These are phyloP conservation scores for Beauveria sp. DNA, from an alignment of 2,329 filamentous ascomycete species.

Conservation along the genomic window DNA sequence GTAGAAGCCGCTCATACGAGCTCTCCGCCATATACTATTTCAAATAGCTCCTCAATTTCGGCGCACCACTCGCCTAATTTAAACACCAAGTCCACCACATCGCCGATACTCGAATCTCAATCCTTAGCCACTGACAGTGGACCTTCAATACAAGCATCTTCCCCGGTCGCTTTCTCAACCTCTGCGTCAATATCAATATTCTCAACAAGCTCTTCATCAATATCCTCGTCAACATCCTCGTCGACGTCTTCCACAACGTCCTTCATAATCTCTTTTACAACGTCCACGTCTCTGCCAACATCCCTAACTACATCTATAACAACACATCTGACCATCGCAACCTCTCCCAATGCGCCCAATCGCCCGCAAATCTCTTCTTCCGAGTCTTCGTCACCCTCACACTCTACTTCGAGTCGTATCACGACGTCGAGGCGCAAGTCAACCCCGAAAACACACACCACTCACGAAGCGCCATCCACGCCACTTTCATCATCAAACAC, in stretches of 20 bases:
- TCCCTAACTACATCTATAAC: background rate
- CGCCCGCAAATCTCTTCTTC: background rate
- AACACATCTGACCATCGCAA: background rate
- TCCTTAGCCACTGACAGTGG: background rate
- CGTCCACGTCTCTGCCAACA: no score
- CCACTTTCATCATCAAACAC: background rate
- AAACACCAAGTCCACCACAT: background rate
- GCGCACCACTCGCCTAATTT: background rate
- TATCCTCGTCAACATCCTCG: background rate
- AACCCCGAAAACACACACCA: background rate
- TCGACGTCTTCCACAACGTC: no score
- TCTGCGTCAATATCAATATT: background rate
- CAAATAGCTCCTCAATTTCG: conserved; percentile 1
- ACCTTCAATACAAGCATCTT: background rate
- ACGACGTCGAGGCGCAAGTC: background rate
- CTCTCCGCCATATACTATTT: background rate
- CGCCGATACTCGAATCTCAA: background rate
- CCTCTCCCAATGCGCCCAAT: background rate
- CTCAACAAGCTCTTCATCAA: background rate
- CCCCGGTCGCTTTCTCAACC: background rate
- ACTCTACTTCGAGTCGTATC: background rate
- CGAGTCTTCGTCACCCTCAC: background rate
- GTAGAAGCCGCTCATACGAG: background rate
- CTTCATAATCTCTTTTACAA: no score
- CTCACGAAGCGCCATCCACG: background rate